phyloP scores from a whole-genome alignment of 2,329 filamentous ascomycete genomes.

The Triangularia verruculosa region DNA sequence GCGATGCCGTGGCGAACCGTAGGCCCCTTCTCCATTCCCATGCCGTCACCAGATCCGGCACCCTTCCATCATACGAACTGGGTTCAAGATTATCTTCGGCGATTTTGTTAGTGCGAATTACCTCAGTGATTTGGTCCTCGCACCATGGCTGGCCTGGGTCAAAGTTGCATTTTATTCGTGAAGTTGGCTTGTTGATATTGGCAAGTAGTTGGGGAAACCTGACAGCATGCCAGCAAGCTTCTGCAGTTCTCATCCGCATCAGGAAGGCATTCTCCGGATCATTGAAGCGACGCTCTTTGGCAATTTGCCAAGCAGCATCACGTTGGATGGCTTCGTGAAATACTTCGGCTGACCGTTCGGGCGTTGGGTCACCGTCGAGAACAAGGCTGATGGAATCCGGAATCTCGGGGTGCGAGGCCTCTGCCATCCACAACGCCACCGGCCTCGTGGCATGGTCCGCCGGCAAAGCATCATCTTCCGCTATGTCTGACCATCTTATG shows the following conservation, averaged over 20 bases:
- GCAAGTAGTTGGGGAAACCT: slow-evolving; percentile 6
- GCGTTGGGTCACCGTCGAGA: slow-evolving; percentile 1
- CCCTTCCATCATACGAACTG: too few relatives aligned
- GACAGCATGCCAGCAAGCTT: neutral
- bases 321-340: slow-evolving; percentile 6
- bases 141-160: slow-evolving; percentile 9
- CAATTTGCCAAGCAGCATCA: slow-evolving; percentile 9
- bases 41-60: neutral
- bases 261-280: neutral
- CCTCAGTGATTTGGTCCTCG: neutral
- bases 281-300: neutral
- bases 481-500: too few relatives aligned
- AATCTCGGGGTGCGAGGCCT: slow-evolving; percentile 1
- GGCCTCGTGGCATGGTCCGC: neutral
- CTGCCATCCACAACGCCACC: slow-evolving; percentile 9
- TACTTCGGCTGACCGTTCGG: neutral
- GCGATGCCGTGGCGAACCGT: neutral
- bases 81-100: neutral
- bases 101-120: neutral
- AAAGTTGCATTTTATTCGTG: slow-evolving; percentile 10
- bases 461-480: neutral
- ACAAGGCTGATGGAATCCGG: slow-evolving; percentile 1
- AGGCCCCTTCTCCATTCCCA: neutral
- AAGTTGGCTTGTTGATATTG: neutral
- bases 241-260: neutral